Evolutionary conservation across 139 green algal species (phyloP).

Genomic region (Deuterostichococcus epilithicus): DNA sequence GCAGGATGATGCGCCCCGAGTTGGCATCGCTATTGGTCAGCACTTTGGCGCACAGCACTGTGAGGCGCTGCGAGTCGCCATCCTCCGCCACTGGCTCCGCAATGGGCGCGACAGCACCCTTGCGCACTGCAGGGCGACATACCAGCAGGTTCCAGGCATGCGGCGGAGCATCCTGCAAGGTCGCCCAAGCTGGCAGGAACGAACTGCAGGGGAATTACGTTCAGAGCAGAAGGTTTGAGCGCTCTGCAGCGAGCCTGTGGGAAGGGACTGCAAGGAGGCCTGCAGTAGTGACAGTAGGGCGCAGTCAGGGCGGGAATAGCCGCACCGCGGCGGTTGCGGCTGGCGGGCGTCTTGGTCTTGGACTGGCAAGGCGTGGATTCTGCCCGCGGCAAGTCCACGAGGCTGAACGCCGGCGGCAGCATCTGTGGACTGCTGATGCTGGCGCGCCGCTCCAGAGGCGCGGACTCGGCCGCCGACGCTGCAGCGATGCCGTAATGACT

Average conservation of each 20-base stretch:
- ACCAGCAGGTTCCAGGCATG: too few species aligned
- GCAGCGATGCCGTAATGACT: too few species aligned
- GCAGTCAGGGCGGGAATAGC: too few species aligned
- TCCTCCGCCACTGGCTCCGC: neutral
- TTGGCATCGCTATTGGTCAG: constrained; percentile 62
- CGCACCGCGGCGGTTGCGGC: neutral
- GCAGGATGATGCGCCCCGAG: constrained; percentile 67
- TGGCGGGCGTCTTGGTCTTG: neutral
- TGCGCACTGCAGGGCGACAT: neutral
- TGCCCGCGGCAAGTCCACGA: neutral
- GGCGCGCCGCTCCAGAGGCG: neutral
- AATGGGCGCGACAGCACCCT: neutral
- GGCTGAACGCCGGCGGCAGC: neutral
- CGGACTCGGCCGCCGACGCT: neutral
- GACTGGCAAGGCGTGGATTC: neutral
- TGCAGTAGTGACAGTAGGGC: too few species aligned
- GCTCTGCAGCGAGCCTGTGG: too few species aligned
- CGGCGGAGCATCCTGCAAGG: too few species aligned
- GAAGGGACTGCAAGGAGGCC: too few species aligned
- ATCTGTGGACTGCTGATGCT: neutral
- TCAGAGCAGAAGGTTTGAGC: too few species aligned
- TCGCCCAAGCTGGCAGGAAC: too few species aligned
- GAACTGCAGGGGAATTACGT: too few species aligned
- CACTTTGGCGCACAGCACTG: constrained; percentile 67
- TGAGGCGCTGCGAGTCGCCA: neutral